Percentiles rank a stretch among this genome's conserved stretches.
Conservation (phyloP, 2,329 filamentous ascomycete species). For the Pseudocercospora cruenta region DNA sequence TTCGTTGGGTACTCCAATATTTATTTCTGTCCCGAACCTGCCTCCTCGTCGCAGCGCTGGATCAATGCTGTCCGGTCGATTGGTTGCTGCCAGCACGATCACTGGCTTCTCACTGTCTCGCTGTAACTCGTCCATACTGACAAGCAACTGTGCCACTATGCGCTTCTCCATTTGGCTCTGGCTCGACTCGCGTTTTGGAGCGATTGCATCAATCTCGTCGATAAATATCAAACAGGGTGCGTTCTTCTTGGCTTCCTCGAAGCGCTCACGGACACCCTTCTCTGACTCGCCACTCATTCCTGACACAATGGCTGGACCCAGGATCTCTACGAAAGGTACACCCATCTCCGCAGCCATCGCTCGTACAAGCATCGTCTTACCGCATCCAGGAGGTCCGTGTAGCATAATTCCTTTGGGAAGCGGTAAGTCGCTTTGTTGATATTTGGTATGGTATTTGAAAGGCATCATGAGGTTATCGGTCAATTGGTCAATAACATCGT, state of each 20-base stretch:
- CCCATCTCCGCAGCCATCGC: slow-evolving; percentile 76
- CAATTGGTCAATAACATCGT: slow-evolving; percentile 70
- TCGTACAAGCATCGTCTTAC: slow-evolving; percentile 82
- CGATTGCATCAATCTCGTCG: slow-evolving; percentile 89
- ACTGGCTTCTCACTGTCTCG: slow-evolving; percentile 72
- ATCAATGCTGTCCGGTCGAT: slow-evolving; percentile 83
- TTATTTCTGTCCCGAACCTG: slow-evolving; percentile 80
- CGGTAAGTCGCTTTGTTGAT: slow-evolving; percentile 66
- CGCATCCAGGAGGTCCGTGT: slow-evolving; percentile 82
- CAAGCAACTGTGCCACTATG: slow-evolving; percentile 79
- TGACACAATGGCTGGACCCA: slow-evolving; percentile 77
- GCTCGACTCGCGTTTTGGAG: slow-evolving; percentile 79
- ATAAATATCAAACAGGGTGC: slow-evolving; percentile 91
- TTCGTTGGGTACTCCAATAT: slow-evolving; percentile 81
- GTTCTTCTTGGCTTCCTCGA: slow-evolving; percentile 82
- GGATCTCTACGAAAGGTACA: slow-evolving; percentile 79
- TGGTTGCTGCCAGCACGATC: slow-evolving; percentile 88
- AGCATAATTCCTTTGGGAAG: slow-evolving; percentile 75
- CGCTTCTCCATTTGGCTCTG: slow-evolving; percentile 89
- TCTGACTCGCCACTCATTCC: slow-evolving; percentile 90
- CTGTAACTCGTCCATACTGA: slow-evolving; percentile 80
- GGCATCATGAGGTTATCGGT: slow-evolving; percentile 74
- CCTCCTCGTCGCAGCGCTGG: slow-evolving; percentile 74
- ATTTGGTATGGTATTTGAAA: slow-evolving; percentile 69
- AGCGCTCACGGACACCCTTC: slow-evolving; percentile 80